These are phyloP conservation scores for Oemleria cerasiformis DNA, from an alignment of 306 rosid species.

Conservation along the genomic window DNA sequence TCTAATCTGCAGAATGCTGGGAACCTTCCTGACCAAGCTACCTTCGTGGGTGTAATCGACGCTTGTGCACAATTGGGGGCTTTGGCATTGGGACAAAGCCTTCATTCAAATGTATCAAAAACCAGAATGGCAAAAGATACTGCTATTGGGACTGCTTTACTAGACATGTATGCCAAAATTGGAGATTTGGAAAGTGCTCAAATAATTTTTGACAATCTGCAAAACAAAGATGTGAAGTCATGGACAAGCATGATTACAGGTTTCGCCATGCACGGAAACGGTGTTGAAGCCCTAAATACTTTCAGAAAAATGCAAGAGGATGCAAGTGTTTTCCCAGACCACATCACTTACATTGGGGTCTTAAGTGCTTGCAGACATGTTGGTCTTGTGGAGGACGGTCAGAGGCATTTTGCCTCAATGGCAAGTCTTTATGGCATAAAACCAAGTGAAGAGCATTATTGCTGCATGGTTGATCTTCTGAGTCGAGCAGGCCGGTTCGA, in stretches of 20 bases:
- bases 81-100: conserved; percentile 50
- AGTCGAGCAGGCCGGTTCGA: conserved; percentile 62
- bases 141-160: conserved; percentile 60
- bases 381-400: conserved; percentile 63
- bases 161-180: conserved; percentile 65
- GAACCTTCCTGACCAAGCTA: conserved; percentile 50
- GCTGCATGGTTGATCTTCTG: conserved; percentile 77
- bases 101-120: conserved; percentile 55
- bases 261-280: conserved; percentile 67
- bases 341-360: conserved; percentile 62
- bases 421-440: conserved; percentile 37
- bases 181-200: conserved; percentile 55
- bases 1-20: conserved; percentile 38
- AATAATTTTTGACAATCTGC: conserved; percentile 44
- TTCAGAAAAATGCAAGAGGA: conserved; percentile 68
- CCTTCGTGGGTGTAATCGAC: conserved; percentile 49
- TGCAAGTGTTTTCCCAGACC: conserved; percentile 47
- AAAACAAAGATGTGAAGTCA: conserved; percentile 61
- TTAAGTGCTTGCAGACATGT: conserved; percentile 66
- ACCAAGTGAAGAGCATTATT: conserved; percentile 72
- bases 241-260: conserved; percentile 73
- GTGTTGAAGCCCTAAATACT: conserved; percentile 50
- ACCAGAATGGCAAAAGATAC: conserved; percentile 33
- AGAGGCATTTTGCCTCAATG: conserved; percentile 54
- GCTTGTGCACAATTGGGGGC: conserved; percentile 50